These are phyloP conservation scores for Aspergillus coremiiformis DNA, from an alignment of 495 filamentous ascomycete genomes.

Conservation along the genomic window DNA sequence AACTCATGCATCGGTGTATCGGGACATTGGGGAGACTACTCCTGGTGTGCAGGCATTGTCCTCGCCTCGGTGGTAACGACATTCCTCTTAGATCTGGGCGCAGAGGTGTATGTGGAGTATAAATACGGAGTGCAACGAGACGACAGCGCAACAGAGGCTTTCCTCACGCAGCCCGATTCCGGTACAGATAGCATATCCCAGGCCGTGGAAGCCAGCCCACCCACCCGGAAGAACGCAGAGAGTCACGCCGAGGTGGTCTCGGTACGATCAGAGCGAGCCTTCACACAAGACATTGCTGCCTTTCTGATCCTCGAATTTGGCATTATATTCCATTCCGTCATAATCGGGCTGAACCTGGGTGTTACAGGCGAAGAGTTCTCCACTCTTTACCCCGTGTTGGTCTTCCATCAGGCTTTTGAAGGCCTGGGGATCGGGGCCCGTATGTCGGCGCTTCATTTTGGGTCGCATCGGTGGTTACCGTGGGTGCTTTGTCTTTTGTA, in stretches of 20 bases:
- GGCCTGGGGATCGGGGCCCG: conserved; percentile 22
- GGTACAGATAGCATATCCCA: not conserved
- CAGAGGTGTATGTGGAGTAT: conserved; percentile 44
- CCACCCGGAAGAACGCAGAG: not conserved
- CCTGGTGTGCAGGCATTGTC: conserved; percentile 34
- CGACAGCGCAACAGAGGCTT: conserved; percentile 16
- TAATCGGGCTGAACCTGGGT: conserved; percentile 64
- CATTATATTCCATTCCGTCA: conserved; percentile 63
- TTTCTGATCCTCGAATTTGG: conserved; percentile 56
- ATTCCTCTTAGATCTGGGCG: conserved; percentile 33
- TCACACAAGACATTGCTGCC: conserved; percentile 28
- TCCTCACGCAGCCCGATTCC: conserved; percentile 1
- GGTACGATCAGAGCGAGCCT: conserved; percentile 12
- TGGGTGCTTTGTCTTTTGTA: conserved; percentile 26
- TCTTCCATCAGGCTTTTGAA: conserved; percentile 40
- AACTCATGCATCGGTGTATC: conserved; percentile 45
- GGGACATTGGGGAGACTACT: conserved; percentile 37
- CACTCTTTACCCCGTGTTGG: conserved; percentile 59
- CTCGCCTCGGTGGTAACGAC: conserved; percentile 23
- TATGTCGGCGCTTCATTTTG: conserved; percentile 41
- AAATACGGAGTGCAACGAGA: conserved; percentile 37
- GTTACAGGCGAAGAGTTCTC: conserved; percentile 53
- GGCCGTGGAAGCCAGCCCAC: not conserved
- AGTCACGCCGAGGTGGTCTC: not conserved
- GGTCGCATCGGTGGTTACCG: conserved; percentile 20